A percentile compares a stretch with the other conserved stretches of the same genome.
phyloP scores from a whole-genome alignment of 257 asterid genomes.

The Jacaranda copaia region DNA sequence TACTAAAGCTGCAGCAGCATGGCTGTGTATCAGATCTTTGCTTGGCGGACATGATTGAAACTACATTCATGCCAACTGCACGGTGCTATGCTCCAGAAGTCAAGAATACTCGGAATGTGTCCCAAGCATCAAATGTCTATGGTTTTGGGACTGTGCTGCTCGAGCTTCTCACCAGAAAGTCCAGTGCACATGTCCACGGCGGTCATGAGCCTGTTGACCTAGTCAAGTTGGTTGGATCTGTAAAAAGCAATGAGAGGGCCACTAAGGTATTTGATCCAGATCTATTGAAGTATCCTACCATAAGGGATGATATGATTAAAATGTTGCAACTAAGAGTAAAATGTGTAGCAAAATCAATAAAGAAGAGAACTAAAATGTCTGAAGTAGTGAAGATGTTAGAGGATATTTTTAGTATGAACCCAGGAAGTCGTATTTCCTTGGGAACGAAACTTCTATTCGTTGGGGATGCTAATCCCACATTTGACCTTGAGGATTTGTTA shows the following conservation, averaged over 20 bases:
- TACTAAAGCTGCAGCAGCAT: not conserved
- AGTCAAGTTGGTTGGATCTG: conserved; percentile 21
- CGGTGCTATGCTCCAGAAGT: conserved; percentile 27
- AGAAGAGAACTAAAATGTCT: conserved; percentile 13
- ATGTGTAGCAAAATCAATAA: conserved; percentile 21
- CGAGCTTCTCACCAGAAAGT: conserved; percentile 30
- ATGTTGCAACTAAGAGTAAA: conserved; percentile 17
- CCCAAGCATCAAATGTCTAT: conserved; percentile 28
- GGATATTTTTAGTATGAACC: not conserved
- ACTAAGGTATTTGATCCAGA: conserved; percentile 18
- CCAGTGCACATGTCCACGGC: not conserved
- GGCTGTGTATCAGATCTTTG: conserved; percentile 28
- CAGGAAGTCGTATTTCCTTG: not conserved
- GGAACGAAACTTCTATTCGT: not conserved
- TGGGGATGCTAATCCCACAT: not conserved
- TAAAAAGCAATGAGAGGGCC: not conserved
- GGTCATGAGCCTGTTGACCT: conserved; percentile 25
- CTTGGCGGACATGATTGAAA: not conserved
- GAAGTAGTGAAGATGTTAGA: conserved; percentile 17
- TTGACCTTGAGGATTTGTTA: conserved; percentile 32
- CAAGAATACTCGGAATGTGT: not conserved
- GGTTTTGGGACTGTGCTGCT: conserved; percentile 28
- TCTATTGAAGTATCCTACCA: not conserved
- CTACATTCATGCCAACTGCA: conserved; percentile 8
- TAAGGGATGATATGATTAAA: conserved; percentile 6